Evolutionary conservation across 805 yeast genomes (phyloP).

Genomic region (Monosporozyma aerobia): DNA sequence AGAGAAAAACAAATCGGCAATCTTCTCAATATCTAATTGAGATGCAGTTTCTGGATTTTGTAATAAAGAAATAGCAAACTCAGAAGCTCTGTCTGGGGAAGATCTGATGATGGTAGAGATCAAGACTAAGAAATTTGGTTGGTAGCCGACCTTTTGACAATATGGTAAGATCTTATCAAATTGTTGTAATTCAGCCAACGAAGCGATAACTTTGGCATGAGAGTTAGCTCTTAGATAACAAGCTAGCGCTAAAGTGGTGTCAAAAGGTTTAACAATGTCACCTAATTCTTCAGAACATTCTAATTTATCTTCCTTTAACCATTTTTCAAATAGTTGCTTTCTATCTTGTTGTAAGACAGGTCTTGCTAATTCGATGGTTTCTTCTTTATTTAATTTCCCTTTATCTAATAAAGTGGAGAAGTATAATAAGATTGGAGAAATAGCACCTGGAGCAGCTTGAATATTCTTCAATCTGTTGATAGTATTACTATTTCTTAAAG

Average conservation of each 20-base stretch:
- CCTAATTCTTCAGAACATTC: slow-evolving; percentile 96
- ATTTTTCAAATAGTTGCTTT: slow-evolving; percentile 86
- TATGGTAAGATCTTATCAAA: slow-evolving; percentile 93
- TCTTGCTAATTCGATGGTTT: slow-evolving; percentile 87
- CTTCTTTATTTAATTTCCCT: slow-evolving; percentile 86
- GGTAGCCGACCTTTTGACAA: slow-evolving; percentile 78
- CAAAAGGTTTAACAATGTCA: slow-evolving; percentile 86
- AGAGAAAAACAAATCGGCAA: slow-evolving; percentile 88
- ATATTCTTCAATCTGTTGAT: slow-evolving; percentile 84
- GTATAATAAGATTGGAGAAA: slow-evolving; percentile 88
- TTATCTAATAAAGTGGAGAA: slow-evolving; percentile 85
- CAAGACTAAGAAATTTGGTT: slow-evolving; percentile 83
- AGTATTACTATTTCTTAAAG: slow-evolving; percentile 88
- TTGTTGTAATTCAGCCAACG: slow-evolving; percentile 91
- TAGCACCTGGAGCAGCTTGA: slow-evolving; percentile 88
- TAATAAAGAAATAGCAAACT: slow-evolving; percentile 83
- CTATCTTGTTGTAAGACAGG: slow-evolving; percentile 95
- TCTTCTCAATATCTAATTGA: slow-evolving; percentile 68
- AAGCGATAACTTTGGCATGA: slow-evolving; percentile 82
- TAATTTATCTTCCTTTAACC: slow-evolving; percentile 91
- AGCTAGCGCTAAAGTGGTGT: slow-evolving; percentile 77
- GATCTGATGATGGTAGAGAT: slow-evolving; percentile 85
- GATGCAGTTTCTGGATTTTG: slow-evolving; percentile 50
- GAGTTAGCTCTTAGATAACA: slow-evolving; percentile 77
- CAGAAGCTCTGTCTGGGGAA: slow-evolving; percentile 97